phyloP scores from a whole-genome alignment of 2,329 filamentous ascomycete genomes.

The Immersiporthe knoxdaviesiana region DNA sequence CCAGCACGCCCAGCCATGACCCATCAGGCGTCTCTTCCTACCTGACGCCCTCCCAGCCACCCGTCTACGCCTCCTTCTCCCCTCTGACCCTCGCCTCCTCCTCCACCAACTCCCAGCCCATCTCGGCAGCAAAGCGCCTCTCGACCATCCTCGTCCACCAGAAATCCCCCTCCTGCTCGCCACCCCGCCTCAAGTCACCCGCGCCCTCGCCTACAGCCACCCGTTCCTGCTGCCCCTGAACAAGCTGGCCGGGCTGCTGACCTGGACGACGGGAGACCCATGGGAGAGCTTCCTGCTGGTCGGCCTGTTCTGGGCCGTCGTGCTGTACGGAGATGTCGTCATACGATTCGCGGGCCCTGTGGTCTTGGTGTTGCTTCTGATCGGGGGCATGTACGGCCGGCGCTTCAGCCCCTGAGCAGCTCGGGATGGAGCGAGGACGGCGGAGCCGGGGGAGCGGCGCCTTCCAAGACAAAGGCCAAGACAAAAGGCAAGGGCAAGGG shows the following conservation, averaged over 20 bases:
- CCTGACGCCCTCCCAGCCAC: slow-evolving; percentile 56
- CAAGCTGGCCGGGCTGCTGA: slow-evolving; percentile 79
- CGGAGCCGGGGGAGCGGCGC: slow-evolving; percentile 36
- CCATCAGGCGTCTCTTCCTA: slow-evolving; percentile 53
- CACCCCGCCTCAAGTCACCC: slow-evolving; percentile 91
- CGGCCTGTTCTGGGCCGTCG: slow-evolving; percentile 80
- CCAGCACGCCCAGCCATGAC: slow-evolving; percentile 2
- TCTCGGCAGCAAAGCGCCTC: slow-evolving; percentile 71
- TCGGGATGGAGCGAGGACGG: slow-evolving; percentile 69
- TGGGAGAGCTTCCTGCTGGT: slow-evolving; percentile 97
- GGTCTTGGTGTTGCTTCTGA: slow-evolving; percentile 76
- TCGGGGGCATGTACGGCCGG: slow-evolving; percentile 89
- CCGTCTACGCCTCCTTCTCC: slow-evolving; percentile 89
- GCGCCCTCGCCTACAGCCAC: slow-evolving; percentile 93
- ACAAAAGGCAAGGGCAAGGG: slow-evolving; percentile 16
- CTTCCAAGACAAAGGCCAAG: slow-evolving; percentile 33
- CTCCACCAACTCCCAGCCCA: slow-evolving; percentile 62
- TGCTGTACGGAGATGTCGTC: slow-evolving; percentile 85
- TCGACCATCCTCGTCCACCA: slow-evolving; percentile 95
- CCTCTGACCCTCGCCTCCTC: slow-evolving; percentile 69
- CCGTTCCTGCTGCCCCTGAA: slow-evolving; percentile 91
- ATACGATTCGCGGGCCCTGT: slow-evolving; percentile 82
- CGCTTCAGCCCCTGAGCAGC: slow-evolving; percentile 90
- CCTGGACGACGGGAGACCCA: slow-evolving; percentile 90
- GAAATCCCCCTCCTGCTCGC: slow-evolving; percentile 89